These are phyloP conservation scores for Phytopythium vexans DNA, from an alignment of 352 stramenopile genomes.

Conservation along the genomic window DNA sequence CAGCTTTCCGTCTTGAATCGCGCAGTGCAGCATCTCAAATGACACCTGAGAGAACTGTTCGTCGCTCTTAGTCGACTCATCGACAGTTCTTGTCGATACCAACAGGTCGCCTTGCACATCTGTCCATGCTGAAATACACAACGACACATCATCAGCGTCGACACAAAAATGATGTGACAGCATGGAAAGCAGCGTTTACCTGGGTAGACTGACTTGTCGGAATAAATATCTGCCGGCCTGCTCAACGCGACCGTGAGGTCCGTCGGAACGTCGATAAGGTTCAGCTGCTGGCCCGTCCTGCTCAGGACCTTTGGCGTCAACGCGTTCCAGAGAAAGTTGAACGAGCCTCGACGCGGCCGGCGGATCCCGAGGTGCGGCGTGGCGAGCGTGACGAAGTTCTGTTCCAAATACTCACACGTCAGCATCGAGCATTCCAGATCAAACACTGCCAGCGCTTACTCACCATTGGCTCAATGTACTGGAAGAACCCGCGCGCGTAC, in stretches of 20 bases:
- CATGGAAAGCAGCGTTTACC: slow-evolving; percentile 9
- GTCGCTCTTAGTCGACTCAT: not conserved
- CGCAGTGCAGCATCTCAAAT: slow-evolving; percentile 38
- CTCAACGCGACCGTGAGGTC: slow-evolving; percentile 42
- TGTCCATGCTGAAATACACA: slow-evolving; percentile 12
- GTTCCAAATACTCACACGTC: slow-evolving; percentile 3
- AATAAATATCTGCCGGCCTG: slow-evolving; percentile 11
- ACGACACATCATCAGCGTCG: slow-evolving; percentile 1
- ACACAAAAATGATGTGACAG: not conserved
- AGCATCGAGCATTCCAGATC: not conserved
- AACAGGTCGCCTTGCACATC: slow-evolving; percentile 31
- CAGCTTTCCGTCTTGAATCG: slow-evolving; percentile 27
- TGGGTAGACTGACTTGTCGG: slow-evolving; percentile 24
- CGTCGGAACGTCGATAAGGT: slow-evolving; percentile 49
- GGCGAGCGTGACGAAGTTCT: slow-evolving; percentile 84
- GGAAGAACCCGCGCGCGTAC: slow-evolving; percentile 68
- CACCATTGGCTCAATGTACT: slow-evolving; percentile 67
- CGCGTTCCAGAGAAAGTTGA: slow-evolving; percentile 69
- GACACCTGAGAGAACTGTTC: slow-evolving; percentile 4
- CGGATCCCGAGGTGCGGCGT: slow-evolving; percentile 77
- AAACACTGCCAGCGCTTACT: slow-evolving; percentile 3
- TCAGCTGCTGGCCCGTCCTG: slow-evolving; percentile 63
- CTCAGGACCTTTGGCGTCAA: slow-evolving; percentile 69
- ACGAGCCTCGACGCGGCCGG: slow-evolving; percentile 43
- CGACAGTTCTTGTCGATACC: slow-evolving; percentile 6